Evolutionary conservation across 768 basidiomycete genomes (phyloP).

Genomic region (Agaricus subrufescens): DNA sequence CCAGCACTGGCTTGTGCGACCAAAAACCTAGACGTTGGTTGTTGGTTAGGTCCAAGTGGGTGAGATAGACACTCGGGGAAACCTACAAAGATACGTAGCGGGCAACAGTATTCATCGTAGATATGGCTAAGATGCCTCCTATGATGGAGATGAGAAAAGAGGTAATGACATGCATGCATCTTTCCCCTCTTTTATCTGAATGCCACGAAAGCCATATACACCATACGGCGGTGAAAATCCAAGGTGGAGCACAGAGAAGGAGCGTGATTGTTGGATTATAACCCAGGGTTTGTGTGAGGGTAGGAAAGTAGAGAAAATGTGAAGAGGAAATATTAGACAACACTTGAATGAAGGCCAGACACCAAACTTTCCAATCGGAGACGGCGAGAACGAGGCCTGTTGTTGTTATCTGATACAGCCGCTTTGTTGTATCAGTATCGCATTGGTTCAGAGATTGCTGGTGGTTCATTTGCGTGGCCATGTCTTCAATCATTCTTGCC

Average conservation of each 20-base stretch:
- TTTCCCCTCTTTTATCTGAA: constrained; percentile 67
- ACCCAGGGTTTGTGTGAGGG: constrained; percentile 65
- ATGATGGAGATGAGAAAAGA: constrained; percentile 57
- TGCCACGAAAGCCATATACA: constrained; percentile 58
- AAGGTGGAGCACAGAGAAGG: constrained; percentile 54
- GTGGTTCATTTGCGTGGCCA: neutral
- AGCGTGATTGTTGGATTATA: constrained; percentile 58
- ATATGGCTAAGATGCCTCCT: constrained; percentile 62
- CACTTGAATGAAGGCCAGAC: constrained; percentile 30
- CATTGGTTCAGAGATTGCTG: constrained; percentile 7
- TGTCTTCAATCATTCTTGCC: constrained; percentile 60
- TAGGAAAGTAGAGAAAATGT: constrained; percentile 76
- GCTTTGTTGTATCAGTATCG: constrained; percentile 2
- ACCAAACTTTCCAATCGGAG: constrained; percentile 74
- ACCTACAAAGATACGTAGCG: constrained; percentile 62
- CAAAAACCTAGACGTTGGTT: constrained; percentile 47
- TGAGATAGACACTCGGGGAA: neutral
- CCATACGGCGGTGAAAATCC: constrained; percentile 54
- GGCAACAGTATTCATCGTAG: constrained; percentile 54
- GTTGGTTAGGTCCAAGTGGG: too few species aligned
- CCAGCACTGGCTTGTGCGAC: constrained; percentile 74
- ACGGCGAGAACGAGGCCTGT: constrained; percentile 54
- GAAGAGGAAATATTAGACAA: constrained; percentile 50
- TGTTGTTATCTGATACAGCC: neutral
- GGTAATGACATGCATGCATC: constrained; percentile 59